Evolutionary conservation across 2,329 filamentous ascomycete genomes (phyloP), one percentile per base, ranked within the genome.

Genomic region (Talaromyces sp.): DNA sequence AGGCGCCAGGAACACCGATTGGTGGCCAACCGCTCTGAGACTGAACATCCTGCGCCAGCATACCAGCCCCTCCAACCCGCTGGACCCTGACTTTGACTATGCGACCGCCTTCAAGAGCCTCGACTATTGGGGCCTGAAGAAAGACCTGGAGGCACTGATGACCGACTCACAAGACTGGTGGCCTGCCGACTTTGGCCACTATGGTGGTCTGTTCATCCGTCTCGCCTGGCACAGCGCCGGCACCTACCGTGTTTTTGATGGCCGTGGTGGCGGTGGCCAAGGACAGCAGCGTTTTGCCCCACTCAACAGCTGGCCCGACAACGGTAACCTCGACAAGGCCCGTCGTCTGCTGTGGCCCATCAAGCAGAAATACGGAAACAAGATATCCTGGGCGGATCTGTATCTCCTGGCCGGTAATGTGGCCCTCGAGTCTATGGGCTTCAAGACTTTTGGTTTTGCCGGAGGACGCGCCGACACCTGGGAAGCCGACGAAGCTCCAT

Each of bases 361-460:
- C 79, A 92, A 92, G 85, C 89, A 91, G 69, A 92, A 92, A 83
- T 92, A 92, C 67, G 89, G 89, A 74, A 86, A 86, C 82, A 91
- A 90, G 81, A 89, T 92, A 76, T 92, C 89, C 0, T 92, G 89
- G 89, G 87, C 89, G 28, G 89, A 92, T 72, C 77, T 92, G 63
- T 74, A 89, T 56, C 81, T 91, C 61, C 83, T 92, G 59, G 84
- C 88, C 31, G 89, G 89, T 66, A 92, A 92, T 73, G 89, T 92
- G 16, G 89, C 89, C 54, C 82, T 92, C 65, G 89, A 92, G 78
- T 85, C 84, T 65, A 91, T 91, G 87, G 89, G 87, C 64, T 84
- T 89, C 78, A 84, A 87, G 78, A 87, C 89, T 44, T 87, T 89
- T 65, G 89, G 89, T 65, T 92, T 92, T 68, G 86, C 87, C 50